These are phyloP conservation scores for Blastocystis sp. DNA, from an alignment of 352 stramenopile species.

Conservation along the genomic window DNA sequence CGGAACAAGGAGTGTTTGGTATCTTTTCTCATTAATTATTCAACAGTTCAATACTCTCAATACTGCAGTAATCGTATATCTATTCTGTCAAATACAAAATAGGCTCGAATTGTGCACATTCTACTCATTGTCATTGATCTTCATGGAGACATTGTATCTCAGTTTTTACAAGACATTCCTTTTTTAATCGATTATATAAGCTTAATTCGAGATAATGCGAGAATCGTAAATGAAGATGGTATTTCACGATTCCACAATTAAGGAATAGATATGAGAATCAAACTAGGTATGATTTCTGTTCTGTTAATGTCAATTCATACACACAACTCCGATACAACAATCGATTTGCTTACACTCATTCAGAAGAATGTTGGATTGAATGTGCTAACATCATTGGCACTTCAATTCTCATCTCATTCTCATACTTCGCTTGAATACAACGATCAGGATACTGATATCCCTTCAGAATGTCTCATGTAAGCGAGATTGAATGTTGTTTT, in stretches of 20 bases:
- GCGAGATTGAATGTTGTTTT: background rate
- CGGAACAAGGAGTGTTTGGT: background rate
- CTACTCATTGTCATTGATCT: slow-evolving; percentile 30
- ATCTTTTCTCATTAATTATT: background rate
- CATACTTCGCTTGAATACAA: background rate
- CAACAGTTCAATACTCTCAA: background rate
- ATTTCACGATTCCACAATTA: background rate
- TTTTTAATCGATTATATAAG: slow-evolving; percentile 7
- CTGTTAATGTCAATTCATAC: background rate
- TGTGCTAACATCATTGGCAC: background rate
- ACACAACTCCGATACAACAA: background rate
- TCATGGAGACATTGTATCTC: background rate
- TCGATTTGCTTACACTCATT: slow-evolving; percentile 24
- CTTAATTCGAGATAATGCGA: background rate
- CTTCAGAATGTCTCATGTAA: background rate
- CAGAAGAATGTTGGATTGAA: slow-evolving; percentile 13
- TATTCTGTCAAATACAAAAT: background rate
- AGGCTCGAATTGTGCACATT: slow-evolving; percentile 21
- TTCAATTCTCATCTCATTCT: slow-evolving; percentile 14
- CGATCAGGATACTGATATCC: background rate
- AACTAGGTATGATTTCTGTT: background rate
- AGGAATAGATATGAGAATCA: background rate
- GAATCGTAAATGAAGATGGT: background rate
- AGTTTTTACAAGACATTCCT: slow-evolving; percentile 18
- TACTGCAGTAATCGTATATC: background rate